Conservation (phyloP, 441 rosid genomes). For the Gossypium gossypioides region DNA sequence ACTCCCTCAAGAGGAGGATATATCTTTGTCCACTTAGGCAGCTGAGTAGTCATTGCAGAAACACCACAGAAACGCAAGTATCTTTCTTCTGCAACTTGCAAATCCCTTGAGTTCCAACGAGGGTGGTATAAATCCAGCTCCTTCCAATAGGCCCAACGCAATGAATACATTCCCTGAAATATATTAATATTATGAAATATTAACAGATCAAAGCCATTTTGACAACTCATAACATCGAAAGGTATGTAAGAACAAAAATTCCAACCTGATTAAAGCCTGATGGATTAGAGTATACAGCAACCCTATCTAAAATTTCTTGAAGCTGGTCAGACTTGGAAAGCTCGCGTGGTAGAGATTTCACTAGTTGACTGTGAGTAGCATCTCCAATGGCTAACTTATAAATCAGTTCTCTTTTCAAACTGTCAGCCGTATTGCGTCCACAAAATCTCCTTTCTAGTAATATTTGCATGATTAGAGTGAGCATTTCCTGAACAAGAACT, state of each 20-base stretch:
- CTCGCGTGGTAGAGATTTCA: conserved; percentile 79
- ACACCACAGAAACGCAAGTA: conserved; percentile 64
- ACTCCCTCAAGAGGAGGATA: conserved; percentile 69
- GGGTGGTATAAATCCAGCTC: conserved; percentile 94
- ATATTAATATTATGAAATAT: conserved; percentile 12
- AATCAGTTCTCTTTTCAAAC: conserved; percentile 81
- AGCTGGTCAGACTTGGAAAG: conserved; percentile 70
- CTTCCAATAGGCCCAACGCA: conserved; percentile 73
- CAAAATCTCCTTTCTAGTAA: conserved; percentile 91
- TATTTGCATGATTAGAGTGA: conserved; percentile 75
- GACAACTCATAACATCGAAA: conserved; percentile 18
- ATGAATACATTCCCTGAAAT: conserved; percentile 77
- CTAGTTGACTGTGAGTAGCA: conserved; percentile 87
- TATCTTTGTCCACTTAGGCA: conserved; percentile 78
- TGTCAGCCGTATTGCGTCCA: conserved; percentile 66
- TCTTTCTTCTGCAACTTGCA: conserved; percentile 97
- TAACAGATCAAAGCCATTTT: conserved; percentile 2
- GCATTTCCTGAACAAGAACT: conserved; percentile 83
- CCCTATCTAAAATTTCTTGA: conserved; percentile 67
- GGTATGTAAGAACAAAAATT: conserved; percentile 19
- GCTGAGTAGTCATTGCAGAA: conserved; percentile 73
- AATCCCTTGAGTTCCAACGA: conserved; percentile 83
- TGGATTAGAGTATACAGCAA: conserved; percentile 75
- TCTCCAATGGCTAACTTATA: conserved; percentile 83
- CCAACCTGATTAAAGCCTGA: conserved; percentile 88